These are phyloP conservation scores for Suillus cothurnatus DNA, from an alignment of 768 basidiomycete species.

Conservation along the genomic window DNA sequence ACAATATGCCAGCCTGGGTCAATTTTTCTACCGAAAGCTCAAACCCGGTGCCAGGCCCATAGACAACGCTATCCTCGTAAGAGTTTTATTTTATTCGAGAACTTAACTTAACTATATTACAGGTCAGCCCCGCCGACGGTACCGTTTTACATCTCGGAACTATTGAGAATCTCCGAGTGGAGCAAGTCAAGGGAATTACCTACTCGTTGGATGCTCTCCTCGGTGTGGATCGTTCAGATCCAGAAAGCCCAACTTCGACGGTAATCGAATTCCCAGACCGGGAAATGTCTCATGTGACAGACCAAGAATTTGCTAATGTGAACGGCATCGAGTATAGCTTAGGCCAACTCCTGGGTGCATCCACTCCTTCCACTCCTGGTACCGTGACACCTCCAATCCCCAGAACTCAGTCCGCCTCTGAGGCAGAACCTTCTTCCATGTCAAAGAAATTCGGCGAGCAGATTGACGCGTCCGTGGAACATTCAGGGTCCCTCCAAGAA, in stretches of 20 bases:
- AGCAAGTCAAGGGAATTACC: slow-evolving; percentile 97
- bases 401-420: slow-evolving; percentile 21
- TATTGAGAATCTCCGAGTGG: slow-evolving; percentile 77
- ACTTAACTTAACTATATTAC: slow-evolving; percentile 9
- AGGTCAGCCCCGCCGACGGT: slow-evolving; percentile 96
- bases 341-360: slow-evolving; percentile 79
- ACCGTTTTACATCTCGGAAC: slow-evolving; percentile 90
- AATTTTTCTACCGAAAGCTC: slow-evolving; percentile 92
- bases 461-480: slow-evolving; percentile 75
- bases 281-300: slow-evolving; percentile 69
- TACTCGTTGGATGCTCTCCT: slow-evolving; percentile 95
- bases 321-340: slow-evolving; percentile 97
- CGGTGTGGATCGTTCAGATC: slow-evolving; percentile 59
- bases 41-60: slow-evolving; percentile 83
- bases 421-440: slow-evolving; percentile 23
- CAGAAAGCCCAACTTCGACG: slow-evolving; percentile 44
- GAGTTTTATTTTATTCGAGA: slow-evolving; percentile 18
- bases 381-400: slow-evolving; percentile 34
- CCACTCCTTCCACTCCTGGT: slow-evolving; percentile 43
- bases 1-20: slow-evolving; percentile 85
- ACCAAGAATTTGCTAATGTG: slow-evolving; percentile 92
- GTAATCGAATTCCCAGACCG: slow-evolving; percentile 46
- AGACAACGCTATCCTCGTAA: slow-evolving; percentile 70
- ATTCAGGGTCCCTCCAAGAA: slow-evolving; percentile 53
- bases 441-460: slow-evolving; percentile 65